These are phyloP conservation scores for Neopestalotiopsis rosae DNA, from an alignment of 2,329 filamentous ascomycete species.

Conservation along the genomic window DNA sequence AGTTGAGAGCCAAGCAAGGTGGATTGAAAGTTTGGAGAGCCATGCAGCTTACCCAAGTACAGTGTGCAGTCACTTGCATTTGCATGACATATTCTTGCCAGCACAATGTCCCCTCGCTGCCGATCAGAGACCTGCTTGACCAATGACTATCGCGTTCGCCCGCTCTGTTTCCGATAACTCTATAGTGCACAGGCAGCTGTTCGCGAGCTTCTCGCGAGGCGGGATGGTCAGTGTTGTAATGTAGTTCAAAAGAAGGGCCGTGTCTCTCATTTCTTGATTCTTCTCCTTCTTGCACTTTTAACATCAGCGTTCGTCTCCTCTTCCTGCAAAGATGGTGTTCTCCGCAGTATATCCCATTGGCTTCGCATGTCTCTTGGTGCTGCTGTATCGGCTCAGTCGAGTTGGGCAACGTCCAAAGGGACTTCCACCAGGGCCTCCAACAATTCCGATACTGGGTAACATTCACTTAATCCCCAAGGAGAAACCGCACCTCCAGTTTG, in stretches of 20 bases:
- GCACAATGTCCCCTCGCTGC: not conserved
- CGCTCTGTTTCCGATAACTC: not conserved
- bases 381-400: conserved; percentile 13
- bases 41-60: not conserved
- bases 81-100: not conserved
- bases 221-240: not conserved
- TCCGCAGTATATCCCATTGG: not conserved
- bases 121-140: not conserved
- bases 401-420: conserved; percentile 35
- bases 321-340: not conserved
- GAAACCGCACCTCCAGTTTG: conserved; percentile 50
- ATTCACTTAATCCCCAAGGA: conserved; percentile 52
- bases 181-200: not conserved
- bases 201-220: not conserved
- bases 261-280: not conserved
- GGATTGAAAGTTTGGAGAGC: not conserved
- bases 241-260: not conserved
- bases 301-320: not conserved
- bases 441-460: conserved; percentile 56
- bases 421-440: conserved; percentile 56
- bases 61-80: not conserved
- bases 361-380: not conserved
- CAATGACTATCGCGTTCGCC: not conserved
- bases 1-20: not conserved
- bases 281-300: not conserved